Conservation (phyloP, 345 rosid genomes). For the Reutealis trisperma region DNA sequence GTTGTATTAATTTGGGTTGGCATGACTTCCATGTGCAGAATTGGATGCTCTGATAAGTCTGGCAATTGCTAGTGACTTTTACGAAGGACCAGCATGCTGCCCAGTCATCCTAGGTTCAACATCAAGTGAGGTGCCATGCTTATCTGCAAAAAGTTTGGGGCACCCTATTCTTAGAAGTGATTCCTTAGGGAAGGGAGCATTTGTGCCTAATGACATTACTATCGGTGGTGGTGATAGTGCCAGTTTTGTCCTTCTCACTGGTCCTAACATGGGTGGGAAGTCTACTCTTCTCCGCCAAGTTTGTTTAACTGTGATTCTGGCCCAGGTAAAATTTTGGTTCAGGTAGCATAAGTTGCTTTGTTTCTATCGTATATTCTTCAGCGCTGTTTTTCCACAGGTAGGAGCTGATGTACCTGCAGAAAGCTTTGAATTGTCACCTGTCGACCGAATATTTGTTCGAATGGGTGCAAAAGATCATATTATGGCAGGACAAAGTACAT, state of each 20-base stretch:
- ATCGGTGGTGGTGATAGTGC: conserved; percentile 70
- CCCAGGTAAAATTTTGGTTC: conserved; percentile 61
- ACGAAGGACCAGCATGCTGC: conserved; percentile 79
- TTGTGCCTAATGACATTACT: conserved; percentile 80
- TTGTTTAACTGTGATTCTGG: conserved; percentile 86
- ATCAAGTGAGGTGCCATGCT: conserved; percentile 50
- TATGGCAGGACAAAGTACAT: conserved; percentile 93
- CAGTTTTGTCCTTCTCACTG: conserved; percentile 89
- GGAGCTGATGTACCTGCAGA: conserved; percentile 98
- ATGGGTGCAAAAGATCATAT: conserved; percentile 99
- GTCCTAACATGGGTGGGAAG: conserved; percentile 99
- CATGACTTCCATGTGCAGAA: conserved; percentile 53
- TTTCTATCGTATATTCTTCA: conserved; percentile 9
- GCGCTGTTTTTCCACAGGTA: conserved; percentile 45
- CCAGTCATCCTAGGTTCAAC: conserved; percentile 55
- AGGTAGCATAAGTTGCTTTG: conserved; percentile 6
- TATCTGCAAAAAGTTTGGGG: conserved; percentile 78
- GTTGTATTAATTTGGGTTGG: conserved; percentile 5
- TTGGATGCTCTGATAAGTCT: conserved; percentile 90
- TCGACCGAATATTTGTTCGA: conserved; percentile 84
- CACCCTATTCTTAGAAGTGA: conserved; percentile 92
- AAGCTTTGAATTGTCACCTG: conserved; percentile 77
- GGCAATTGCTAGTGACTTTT: conserved; percentile 81
- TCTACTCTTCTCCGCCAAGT: conserved; percentile 99
- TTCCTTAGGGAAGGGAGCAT: conserved; percentile 81